phyloP scores from a whole-genome alignment of 768 basidiomycete genomes.

The Chalciporus sphaerocephalus region DNA sequence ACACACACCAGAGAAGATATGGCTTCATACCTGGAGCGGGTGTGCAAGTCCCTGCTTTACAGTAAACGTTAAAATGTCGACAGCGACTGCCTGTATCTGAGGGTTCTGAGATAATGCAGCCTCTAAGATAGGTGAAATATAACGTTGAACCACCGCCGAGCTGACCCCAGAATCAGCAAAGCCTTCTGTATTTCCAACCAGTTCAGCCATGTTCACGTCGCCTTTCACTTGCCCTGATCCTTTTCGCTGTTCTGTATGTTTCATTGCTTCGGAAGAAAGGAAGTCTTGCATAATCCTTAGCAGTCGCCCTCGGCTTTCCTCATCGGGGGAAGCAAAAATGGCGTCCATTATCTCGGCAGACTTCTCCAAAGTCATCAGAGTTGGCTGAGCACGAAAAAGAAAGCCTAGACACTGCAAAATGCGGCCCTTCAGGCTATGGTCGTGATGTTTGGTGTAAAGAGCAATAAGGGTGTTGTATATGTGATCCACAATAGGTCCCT shows the following conservation, averaged over 20 bases:
- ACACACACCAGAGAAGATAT: not conserved
- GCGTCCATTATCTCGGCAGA: constrained; percentile 86
- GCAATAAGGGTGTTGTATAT: constrained; percentile 70
- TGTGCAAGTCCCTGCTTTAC: constrained; percentile 94
- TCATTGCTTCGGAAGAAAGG: constrained; percentile 74
- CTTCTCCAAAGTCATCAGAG: constrained; percentile 76
- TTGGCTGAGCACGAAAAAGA: constrained; percentile 88
- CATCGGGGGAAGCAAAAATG: constrained; percentile 72
- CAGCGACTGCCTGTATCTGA: constrained; percentile 74
- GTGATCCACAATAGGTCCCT: constrained; percentile 78
- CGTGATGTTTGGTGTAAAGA: constrained; percentile 64
- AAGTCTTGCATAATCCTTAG: constrained; percentile 92
- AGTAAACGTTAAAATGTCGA: constrained; percentile 90
- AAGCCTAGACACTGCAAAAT: constrained; percentile 87
- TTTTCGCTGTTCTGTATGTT: constrained; percentile 70
- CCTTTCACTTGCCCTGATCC: constrained; percentile 21
- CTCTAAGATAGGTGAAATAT: constrained; percentile 74
- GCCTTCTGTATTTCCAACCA: constrained; percentile 92
- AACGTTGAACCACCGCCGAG: constrained; percentile 92
- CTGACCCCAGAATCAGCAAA: constrained; percentile 97
- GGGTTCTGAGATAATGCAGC: constrained; percentile 70
- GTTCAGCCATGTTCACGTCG: constrained; percentile 81
- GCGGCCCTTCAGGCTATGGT: constrained; percentile 58
- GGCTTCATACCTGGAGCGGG: constrained; percentile 69
- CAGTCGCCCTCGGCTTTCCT: constrained; percentile 67